These are phyloP conservation scores for Kalaharituber pfeilii DNA, from an alignment of 2,329 filamentous ascomycete genomes.

Conservation along the genomic window DNA sequence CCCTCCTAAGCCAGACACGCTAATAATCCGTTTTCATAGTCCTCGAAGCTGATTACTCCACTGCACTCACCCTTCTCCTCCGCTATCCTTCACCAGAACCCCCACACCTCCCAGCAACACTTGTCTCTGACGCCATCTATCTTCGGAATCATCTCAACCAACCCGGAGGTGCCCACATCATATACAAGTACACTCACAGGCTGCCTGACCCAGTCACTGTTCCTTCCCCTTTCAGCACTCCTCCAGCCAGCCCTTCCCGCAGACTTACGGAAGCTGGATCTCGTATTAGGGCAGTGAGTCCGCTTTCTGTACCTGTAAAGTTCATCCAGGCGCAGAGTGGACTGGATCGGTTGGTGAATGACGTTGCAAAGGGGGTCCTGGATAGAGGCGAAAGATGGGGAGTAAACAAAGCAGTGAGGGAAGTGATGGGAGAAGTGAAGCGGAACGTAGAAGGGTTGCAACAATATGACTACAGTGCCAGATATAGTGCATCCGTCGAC, in stretches of 20 bases:
- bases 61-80: constrained; percentile 62
- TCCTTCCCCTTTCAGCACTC: neutral
- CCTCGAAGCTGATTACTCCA: constrained; percentile 71
- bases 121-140: constrained; percentile 53
- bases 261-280: constrained; percentile 5
- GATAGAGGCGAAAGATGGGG: constrained; percentile 58
- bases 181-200: constrained; percentile 52
- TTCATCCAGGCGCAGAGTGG: constrained; percentile 33
- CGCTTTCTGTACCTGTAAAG: constrained; percentile 62
- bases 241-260: neutral
- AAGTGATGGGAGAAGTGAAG: constrained; percentile 61
- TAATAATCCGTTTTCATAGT: constrained; percentile 34
- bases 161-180: constrained; percentile 43
- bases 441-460: constrained; percentile 57
- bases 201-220: constrained; percentile 27
- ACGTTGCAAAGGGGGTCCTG: constrained; percentile 56
- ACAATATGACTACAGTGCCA: constrained; percentile 29
- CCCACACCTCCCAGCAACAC: neutral
- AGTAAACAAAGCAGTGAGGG: constrained; percentile 53
- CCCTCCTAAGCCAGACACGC: constrained; percentile 9
- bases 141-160: constrained; percentile 46
- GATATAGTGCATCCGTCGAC: too few species aligned
- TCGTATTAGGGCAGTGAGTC: constrained; percentile 12
- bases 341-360: constrained; percentile 47
- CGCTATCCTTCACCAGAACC: constrained; percentile 48